These are phyloP conservation scores for Euphorbia schlechtendalii DNA, from an alignment of 441 rosid species.

Conservation along the genomic window DNA sequence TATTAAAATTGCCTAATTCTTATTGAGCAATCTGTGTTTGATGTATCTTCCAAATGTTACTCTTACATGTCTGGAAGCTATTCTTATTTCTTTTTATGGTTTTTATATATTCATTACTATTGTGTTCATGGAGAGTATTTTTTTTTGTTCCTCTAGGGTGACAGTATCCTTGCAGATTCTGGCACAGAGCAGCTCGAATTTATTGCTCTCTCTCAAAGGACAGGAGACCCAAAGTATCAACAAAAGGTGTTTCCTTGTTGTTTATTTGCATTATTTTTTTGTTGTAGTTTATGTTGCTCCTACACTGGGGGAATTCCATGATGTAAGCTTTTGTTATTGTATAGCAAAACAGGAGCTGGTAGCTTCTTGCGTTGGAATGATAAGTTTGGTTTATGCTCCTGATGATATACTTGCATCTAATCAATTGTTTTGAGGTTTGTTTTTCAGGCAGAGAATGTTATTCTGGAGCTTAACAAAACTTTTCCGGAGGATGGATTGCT, in stretches of 20 bases:
- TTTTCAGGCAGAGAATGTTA: conserved; percentile 78
- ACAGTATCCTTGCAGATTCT: conserved; percentile 93
- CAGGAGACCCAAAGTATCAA: conserved; percentile 94
- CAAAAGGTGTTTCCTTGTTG: conserved; percentile 50
- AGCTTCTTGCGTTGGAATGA: conserved; percentile 1
- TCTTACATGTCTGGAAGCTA: not conserved
- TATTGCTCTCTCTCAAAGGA: conserved; percentile 97
- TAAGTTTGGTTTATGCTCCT: not conserved
- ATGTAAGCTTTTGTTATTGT: not conserved
- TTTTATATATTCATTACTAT: not conserved
- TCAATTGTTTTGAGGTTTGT: conserved; percentile 13
- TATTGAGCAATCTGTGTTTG: not conserved
- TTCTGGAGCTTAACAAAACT: conserved; percentile 51
- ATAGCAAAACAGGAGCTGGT: not conserved
- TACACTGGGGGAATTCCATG: not conserved
- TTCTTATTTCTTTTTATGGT: not conserved
- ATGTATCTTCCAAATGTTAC: not conserved
- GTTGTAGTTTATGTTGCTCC: not conserved
- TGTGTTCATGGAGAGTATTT: not conserved
- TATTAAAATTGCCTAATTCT: not conserved
- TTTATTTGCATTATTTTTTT: conserved; percentile 3
- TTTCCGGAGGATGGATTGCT: conserved; percentile 91
- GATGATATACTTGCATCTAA: not conserved
- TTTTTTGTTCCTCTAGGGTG: conserved; percentile 45
- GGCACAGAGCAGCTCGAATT: conserved; percentile 98